Percentiles rank a stretch among this genome's conserved stretches.
These are phyloP conservation scores for Purpureocillium lavendulum DNA, from an alignment of 2,329 filamentous ascomycete species.

Conservation along the genomic window DNA sequence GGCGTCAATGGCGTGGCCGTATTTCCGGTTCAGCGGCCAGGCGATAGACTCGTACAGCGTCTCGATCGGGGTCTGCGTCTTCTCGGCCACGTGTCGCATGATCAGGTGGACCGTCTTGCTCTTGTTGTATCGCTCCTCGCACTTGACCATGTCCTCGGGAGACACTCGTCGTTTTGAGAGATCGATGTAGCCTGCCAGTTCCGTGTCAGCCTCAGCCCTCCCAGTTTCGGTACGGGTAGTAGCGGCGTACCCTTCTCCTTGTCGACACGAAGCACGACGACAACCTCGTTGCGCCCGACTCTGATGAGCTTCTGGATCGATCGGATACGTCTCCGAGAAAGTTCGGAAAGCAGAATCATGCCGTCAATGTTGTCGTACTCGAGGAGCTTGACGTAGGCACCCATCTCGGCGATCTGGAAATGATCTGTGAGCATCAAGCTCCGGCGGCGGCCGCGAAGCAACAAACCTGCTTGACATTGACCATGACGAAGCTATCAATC, in stretches of 20 bases:
- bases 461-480: constrained; percentile 93
- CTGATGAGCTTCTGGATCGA: constrained; percentile 98
- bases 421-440: constrained; percentile 5
- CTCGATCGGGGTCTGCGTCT: constrained; percentile 91
- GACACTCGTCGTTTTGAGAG: constrained; percentile 96
- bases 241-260: constrained; percentile 79
- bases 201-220: constrained; percentile 13
- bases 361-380: constrained; percentile 99
- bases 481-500: constrained; percentile 99
- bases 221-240: constrained; percentile 2
- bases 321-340: constrained; percentile 95
- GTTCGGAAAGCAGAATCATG: constrained; percentile 98
- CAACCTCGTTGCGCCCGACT: constrained; percentile 95
- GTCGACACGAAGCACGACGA: constrained; percentile 96
- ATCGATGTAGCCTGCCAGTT: constrained; percentile 72
- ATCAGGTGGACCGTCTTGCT: constrained; percentile 99
- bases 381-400: constrained; percentile 97
- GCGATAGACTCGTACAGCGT: constrained; percentile 87
- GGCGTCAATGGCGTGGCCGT: constrained; percentile 90
- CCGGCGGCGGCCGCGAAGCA: not conserved
- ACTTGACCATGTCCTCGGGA: constrained; percentile 95
- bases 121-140: constrained; percentile 99
- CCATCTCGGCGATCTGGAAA: constrained; percentile 92
- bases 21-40: constrained; percentile 97
- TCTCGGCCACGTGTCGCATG: constrained; percentile 97